Evolutionary conservation across 345 rosid species (phyloP).

Genomic region (Euphorbia lathyris): DNA sequence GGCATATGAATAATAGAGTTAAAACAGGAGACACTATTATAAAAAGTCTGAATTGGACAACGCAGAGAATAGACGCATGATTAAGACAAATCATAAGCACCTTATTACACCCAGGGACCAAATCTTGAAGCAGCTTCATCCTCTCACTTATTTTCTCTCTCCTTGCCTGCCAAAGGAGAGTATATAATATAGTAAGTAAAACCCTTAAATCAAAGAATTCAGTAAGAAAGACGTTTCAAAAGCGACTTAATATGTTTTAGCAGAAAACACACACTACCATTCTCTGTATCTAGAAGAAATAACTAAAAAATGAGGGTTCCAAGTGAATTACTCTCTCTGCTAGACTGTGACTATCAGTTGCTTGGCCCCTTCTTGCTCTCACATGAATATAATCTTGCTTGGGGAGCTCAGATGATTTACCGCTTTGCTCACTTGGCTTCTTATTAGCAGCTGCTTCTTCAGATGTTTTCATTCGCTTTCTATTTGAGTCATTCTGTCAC

Average conservation of each 20-base stretch:
- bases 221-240: not conserved
- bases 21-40: conserved; percentile 4
- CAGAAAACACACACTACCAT: too few relatives aligned
- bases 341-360: conserved; percentile 37
- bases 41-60: too few relatives aligned
- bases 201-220: not conserved
- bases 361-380: conserved; percentile 35
- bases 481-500: conserved; percentile 23
- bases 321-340: conserved; percentile 34
- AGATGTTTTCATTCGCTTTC: conserved; percentile 20
- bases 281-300: too few relatives aligned
- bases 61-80: not conserved
- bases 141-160: conserved; percentile 92
- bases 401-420: conserved; percentile 21
- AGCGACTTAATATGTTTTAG: not conserved
- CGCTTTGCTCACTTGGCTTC: conserved; percentile 10
- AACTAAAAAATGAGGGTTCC: conserved; percentile 3
- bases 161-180: conserved; percentile 51
- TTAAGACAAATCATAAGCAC: conserved; percentile 27
- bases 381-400: conserved; percentile 34
- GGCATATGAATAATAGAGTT: not conserved
- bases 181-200: not conserved
- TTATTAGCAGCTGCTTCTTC: conserved; percentile 16
- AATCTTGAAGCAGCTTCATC: conserved; percentile 85
- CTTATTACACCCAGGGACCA: conserved; percentile 95